Evolutionary conservation across 192 early-diverging fungal species (phyloP).

Genomic region (Lobosporangium transversale): DNA sequence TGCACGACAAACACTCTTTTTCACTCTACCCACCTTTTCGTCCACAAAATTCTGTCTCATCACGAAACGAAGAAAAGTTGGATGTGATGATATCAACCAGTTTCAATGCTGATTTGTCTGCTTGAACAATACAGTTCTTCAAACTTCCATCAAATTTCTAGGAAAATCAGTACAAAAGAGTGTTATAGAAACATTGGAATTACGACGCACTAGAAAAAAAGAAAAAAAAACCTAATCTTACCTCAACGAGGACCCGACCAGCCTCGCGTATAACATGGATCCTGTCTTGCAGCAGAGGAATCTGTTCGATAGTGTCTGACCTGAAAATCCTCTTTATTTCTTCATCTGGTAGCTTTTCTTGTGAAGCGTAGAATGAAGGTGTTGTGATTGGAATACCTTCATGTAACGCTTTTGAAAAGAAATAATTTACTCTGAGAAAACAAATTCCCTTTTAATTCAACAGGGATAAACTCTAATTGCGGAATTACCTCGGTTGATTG

Average conservation of each 20-base stretch:
- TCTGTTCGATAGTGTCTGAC: conserved; percentile 66
- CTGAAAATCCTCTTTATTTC: conserved; percentile 69
- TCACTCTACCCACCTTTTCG: conserved; percentile 54
- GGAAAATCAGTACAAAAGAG: background rate
- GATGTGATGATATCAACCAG: conserved; percentile 66
- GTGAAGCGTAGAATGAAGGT: conserved; percentile 60
- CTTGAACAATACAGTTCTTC: conserved; percentile 61
- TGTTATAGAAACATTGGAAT: background rate
- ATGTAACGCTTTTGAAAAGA: conserved; percentile 54
- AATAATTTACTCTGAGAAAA: no score
- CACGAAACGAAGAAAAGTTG: conserved; percentile 74
- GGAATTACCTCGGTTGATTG: conserved; percentile 72
- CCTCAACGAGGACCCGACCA: conserved; percentile 71
- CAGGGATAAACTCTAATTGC: no score
- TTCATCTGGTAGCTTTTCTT: conserved; percentile 39
- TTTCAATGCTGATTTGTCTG: conserved; percentile 62
- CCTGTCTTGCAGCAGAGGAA: conserved; percentile 71
- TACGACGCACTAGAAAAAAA: background rate
- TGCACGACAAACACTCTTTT: no score
- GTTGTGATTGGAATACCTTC: conserved; percentile 71
- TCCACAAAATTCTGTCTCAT: conserved; percentile 67
- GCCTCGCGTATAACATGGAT: conserved; percentile 71
- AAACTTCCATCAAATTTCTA: conserved; percentile 73
- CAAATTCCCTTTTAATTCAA: no score
- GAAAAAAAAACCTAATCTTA: conserved; percentile 8